A percentile compares a stretch with the other conserved stretches of the same genome.
Conservation (phyloP, 352 stramenopile species). For the Salisapilia sapeloensis region DNA sequence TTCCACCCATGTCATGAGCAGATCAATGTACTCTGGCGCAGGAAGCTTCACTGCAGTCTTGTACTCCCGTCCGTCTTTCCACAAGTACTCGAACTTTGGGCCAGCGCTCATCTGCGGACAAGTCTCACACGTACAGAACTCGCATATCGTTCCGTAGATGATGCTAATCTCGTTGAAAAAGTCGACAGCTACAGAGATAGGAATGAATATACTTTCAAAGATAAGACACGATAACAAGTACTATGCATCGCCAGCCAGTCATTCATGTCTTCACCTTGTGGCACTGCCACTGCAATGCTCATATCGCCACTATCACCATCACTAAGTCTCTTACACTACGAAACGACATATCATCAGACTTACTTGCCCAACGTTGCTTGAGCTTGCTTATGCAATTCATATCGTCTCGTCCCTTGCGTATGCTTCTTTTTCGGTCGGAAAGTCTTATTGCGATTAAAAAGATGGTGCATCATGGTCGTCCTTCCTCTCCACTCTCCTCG, state of each 20-base stretch:
- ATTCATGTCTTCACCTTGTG: conserved; percentile 73
- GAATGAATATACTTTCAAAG: neutral
- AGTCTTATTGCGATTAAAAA: conserved; percentile 74
- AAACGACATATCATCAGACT: conserved; percentile 3
- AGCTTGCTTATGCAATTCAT: conserved; percentile 68
- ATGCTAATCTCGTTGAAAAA: conserved; percentile 92
- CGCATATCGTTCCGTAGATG: conserved; percentile 81
- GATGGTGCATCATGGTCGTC: conserved; percentile 37
- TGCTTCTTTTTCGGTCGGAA: conserved; percentile 80
- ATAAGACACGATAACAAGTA: conserved; percentile 7
- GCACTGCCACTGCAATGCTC: conserved; percentile 34
- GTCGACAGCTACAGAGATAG: conserved; percentile 56
- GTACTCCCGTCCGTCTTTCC: conserved; percentile 62
- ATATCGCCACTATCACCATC: conserved; percentile 43
- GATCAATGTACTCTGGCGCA: conserved; percentile 84
- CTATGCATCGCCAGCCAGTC: conserved; percentile 88
- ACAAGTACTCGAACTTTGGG: conserved; percentile 82
- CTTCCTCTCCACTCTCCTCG: too few relatives aligned
- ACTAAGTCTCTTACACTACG: neutral
- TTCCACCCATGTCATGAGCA: conserved; percentile 85
- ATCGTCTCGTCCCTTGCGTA: conserved; percentile 60
- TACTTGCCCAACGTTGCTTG: conserved; percentile 72
- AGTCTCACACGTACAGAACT: conserved; percentile 51
- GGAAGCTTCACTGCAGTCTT: conserved; percentile 55
- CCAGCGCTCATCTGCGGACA: conserved; percentile 66